These are phyloP conservation scores for Cercospora zeina DNA, from an alignment of 2,329 filamentous ascomycete genomes.

Conservation along the genomic window DNA sequence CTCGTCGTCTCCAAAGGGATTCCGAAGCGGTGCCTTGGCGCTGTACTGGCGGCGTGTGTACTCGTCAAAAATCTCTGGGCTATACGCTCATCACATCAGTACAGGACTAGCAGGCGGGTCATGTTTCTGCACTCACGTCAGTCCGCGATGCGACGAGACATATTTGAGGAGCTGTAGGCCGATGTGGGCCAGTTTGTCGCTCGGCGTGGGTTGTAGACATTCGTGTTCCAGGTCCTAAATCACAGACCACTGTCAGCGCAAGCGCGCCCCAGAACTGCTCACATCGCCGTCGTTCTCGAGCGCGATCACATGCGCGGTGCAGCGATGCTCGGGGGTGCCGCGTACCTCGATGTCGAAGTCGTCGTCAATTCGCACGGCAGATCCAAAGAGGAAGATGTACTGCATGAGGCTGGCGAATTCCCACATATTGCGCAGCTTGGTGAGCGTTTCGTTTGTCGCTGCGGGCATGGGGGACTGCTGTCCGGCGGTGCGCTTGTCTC, in stretches of 20 bases:
- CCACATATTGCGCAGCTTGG: constrained; percentile 84
- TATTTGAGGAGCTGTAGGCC: constrained; percentile 86
- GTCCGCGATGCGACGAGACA: constrained; percentile 86
- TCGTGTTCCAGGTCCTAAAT: constrained; percentile 81
- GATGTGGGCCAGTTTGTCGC: constrained; percentile 73
- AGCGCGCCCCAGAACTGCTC: background rate
- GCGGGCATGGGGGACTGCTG: constrained; percentile 43
- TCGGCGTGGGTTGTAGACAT: constrained; percentile 74
- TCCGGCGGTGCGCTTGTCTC: constrained; percentile 58
- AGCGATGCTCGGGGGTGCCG: constrained; percentile 20
- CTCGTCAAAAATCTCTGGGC: constrained; percentile 85
- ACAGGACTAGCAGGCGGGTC: background rate
- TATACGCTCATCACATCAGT: constrained; percentile 43
- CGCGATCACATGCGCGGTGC: constrained; percentile 3
- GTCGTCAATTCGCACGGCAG: constrained; percentile 84
- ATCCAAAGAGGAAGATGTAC: constrained; percentile 89
- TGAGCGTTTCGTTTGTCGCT: constrained; percentile 52
- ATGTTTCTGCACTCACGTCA: constrained; percentile 67
- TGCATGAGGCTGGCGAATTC: constrained; percentile 93
- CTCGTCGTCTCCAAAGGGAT: constrained; percentile 82
- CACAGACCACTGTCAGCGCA: constrained; percentile 34
- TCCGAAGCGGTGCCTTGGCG: constrained; percentile 73
- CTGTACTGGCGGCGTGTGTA: constrained; percentile 87
- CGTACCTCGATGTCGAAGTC: constrained; percentile 85
- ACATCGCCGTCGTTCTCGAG: background rate